Conservation (phyloP, 306 rosid species). For the Casuarina cunninghamiana region DNA sequence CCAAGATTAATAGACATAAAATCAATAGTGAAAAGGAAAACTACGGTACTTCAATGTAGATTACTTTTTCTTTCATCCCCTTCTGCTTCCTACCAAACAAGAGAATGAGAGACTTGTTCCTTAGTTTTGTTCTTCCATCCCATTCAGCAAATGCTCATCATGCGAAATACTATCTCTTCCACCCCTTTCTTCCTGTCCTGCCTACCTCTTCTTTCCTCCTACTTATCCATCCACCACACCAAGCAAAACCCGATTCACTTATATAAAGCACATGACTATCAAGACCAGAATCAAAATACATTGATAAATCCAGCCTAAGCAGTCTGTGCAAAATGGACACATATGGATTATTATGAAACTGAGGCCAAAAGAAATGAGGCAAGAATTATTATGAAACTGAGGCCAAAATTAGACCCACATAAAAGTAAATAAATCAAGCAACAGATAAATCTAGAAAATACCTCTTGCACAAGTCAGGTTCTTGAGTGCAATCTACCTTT, state of each 20-base stretch:
- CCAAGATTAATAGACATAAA: no score
- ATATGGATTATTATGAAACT: background rate
- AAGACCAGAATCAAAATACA: background rate
- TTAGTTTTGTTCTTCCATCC: no score
- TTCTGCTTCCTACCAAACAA: no score
- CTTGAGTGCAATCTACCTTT: conserved; percentile 85
- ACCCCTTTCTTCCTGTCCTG: no score
- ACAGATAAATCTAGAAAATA: conserved; percentile 25
- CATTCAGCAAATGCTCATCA: no score
- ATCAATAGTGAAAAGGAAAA: no score
- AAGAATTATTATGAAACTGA: background rate
- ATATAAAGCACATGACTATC: background rate
- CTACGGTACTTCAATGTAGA: no score
- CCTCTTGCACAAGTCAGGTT: conserved; percentile 85
- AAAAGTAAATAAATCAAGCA: conserved; percentile 15
- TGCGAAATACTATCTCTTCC: no score
- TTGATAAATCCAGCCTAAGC: background rate
- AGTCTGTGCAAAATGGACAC: background rate
- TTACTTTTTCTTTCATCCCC: no score
- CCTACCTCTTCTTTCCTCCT: background rate
- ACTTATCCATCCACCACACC: no score
- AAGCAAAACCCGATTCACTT: background rate
- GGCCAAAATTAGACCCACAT: background rate
- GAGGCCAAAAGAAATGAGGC: background rate
- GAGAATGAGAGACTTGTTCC: no score